A percentile compares a stretch with the other conserved stretches of the same genome.
phyloP scores from a whole-genome alignment of 148 eudicot genomes.

The Fallopia convolvulus region DNA sequence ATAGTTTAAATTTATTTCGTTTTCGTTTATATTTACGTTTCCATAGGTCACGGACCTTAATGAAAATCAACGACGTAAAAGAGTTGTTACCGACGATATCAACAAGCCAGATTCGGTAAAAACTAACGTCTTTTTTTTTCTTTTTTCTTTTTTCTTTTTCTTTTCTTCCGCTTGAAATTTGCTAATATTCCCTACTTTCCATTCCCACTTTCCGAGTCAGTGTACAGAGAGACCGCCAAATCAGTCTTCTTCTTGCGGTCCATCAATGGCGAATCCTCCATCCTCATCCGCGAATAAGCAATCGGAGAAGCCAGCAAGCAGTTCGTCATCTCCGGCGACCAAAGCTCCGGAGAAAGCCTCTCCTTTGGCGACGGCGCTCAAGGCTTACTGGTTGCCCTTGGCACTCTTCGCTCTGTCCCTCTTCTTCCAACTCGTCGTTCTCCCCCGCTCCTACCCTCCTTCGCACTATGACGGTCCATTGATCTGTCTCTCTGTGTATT shows the following conservation, averaged over 20 bases:
- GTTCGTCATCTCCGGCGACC: neutral
- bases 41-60: too few relatives aligned
- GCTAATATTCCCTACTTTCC: neutral
- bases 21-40: too few relatives aligned
- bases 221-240: neutral
- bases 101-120: neutral
- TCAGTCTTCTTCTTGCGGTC: neutral
- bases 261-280: slow-evolving; percentile 7
- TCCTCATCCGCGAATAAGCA: slow-evolving; percentile 17
- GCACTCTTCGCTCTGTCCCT: slow-evolving; percentile 48
- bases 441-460: slow-evolving; percentile 58
- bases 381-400: slow-evolving; percentile 57
- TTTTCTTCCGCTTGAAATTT: neutral
- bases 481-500: neutral
- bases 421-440: slow-evolving; percentile 48
- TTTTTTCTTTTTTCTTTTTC: neutral
- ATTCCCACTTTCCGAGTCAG: neutral
- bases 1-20: too few relatives aligned
- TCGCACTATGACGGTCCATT: slow-evolving; percentile 69
- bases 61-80: too few relatives aligned
- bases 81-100: neutral
- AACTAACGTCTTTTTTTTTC: neutral
- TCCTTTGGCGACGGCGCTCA: slow-evolving; percentile 23
- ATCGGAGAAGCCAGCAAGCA: neutral
- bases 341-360: slow-evolving; percentile 18